Conservation (phyloP, 2,329 filamentous ascomycete species). For the Mycosphaerella arachidis region DNA sequence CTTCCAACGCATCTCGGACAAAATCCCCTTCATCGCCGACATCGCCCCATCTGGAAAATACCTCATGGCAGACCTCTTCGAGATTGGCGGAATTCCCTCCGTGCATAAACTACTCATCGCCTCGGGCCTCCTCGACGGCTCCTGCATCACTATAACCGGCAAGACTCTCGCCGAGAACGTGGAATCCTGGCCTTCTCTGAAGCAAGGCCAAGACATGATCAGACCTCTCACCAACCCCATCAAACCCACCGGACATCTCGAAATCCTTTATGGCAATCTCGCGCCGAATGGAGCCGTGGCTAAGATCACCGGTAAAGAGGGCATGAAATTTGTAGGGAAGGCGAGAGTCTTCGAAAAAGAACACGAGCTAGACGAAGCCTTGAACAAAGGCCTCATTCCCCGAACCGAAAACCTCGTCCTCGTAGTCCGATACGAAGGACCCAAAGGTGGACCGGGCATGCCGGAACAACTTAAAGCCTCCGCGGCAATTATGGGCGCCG, state of each 20-base stretch:
- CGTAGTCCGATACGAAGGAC: slow-evolving; percentile 89
- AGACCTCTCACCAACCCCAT: slow-evolving; percentile 75
- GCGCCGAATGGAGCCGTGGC: slow-evolving; percentile 86
- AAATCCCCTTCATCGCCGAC: slow-evolving; percentile 81
- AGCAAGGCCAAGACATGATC: slow-evolving; percentile 76
- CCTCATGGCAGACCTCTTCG: slow-evolving; percentile 83
- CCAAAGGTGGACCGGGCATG: slow-evolving; percentile 92
- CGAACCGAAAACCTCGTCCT: slow-evolving; percentile 79
- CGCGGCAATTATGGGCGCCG: slow-evolving; percentile 89
- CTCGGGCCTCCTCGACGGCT: slow-evolving; percentile 68
- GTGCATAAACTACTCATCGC: slow-evolving; percentile 83
- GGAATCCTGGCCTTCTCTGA: slow-evolving; percentile 67
- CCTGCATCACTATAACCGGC: slow-evolving; percentile 76
- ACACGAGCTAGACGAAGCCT: slow-evolving; percentile 67
- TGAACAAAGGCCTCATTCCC: slow-evolving; percentile 66
- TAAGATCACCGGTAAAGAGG: slow-evolving; percentile 96
- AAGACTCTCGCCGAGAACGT: slow-evolving; percentile 80
- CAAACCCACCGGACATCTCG: slow-evolving; percentile 80
- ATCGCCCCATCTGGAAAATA: slow-evolving; percentile 79
- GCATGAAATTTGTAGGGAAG: slow-evolving; percentile 71
- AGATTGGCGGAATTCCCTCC: slow-evolving; percentile 77
- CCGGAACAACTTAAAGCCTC: slow-evolving; percentile 87
- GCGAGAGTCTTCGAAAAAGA: slow-evolving; percentile 87
- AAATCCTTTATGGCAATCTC: slow-evolving; percentile 81
- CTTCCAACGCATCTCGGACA: slow-evolving; percentile 73